Conservation (phyloP, 2,329 filamentous ascomycete species). For the Cercospora zeae-maydis region DNA sequence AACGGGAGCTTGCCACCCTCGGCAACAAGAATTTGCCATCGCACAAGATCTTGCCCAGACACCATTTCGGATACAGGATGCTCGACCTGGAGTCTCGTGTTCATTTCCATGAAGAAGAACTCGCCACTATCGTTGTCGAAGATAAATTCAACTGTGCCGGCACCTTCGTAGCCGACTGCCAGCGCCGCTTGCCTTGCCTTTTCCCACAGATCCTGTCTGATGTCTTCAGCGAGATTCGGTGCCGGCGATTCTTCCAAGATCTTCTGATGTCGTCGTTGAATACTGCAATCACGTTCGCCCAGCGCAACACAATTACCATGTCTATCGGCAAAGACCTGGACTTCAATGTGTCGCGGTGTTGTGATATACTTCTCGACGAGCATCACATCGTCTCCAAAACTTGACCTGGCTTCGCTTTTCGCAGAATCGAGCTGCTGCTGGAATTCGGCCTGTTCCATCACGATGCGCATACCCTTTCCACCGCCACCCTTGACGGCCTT, state of each 20-base stretch:
- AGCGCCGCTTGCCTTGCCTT: slow-evolving; percentile 61
- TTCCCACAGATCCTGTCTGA: slow-evolving; percentile 62
- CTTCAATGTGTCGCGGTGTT: slow-evolving; percentile 63
- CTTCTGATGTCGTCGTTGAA: slow-evolving; percentile 64
- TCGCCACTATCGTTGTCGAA: slow-evolving; percentile 64
- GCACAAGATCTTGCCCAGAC: slow-evolving; percentile 74
- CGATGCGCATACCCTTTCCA: slow-evolving; percentile 68
- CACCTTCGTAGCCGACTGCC: slow-evolving; percentile 63
- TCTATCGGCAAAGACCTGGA: slow-evolving; percentile 64
- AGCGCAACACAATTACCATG: slow-evolving; percentile 62
- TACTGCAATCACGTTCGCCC: slow-evolving; percentile 63
- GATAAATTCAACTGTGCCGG: slow-evolving; percentile 66
- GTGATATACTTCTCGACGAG: slow-evolving; percentile 67
- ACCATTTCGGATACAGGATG: slow-evolving; percentile 88
- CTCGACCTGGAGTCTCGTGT: slow-evolving; percentile 86
- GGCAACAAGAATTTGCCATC: slow-evolving; percentile 91
- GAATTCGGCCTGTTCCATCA: slow-evolving; percentile 56
- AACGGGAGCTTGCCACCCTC: slow-evolving; percentile 65
- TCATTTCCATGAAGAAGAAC: slow-evolving; percentile 72
- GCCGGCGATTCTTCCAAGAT: slow-evolving; percentile 65
- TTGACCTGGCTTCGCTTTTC: slow-evolving; percentile 61
- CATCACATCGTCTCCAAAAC: slow-evolving; percentile 64
- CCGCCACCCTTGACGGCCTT: slow-evolving; percentile 64
- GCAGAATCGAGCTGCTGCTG: slow-evolving; percentile 59
- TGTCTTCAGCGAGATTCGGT: slow-evolving; percentile 56